Conservation (phyloP, 2,329 filamentous ascomycete species). For the Botryotinia globosa region DNA sequence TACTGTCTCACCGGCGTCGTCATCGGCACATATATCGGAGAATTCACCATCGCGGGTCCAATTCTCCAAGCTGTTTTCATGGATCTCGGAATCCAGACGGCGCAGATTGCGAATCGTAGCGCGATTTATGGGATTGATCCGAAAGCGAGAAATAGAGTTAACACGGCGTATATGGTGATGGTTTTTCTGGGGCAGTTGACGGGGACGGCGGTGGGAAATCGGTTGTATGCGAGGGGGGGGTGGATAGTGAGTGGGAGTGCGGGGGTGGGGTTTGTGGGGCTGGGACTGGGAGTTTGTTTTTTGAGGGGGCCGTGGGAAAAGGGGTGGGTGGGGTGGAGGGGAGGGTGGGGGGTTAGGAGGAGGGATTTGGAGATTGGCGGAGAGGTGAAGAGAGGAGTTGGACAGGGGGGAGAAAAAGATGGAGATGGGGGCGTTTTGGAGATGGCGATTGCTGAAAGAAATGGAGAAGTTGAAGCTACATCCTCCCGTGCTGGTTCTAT, state of each 20-base stretch:
- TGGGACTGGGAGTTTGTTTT: conserved; percentile 47
- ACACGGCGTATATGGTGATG: conserved; percentile 78
- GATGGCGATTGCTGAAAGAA: neutral
- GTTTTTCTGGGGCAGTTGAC: conserved; percentile 77
- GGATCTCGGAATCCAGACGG: conserved; percentile 70
- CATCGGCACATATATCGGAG: conserved; percentile 67
- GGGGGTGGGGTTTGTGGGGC: conserved; percentile 53
- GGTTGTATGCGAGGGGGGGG: conserved; percentile 53
- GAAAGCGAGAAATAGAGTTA: conserved; percentile 69
- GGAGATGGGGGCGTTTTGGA: conserved; percentile 11
- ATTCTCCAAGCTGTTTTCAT: conserved; percentile 68
- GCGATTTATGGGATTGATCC: conserved; percentile 70
- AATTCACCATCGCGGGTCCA: conserved; percentile 65
- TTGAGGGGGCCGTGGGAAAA: conserved; percentile 54
- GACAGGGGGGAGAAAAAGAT: neutral
- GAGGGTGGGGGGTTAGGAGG: conserved; percentile 38
- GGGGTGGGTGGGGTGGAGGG: conserved; percentile 59
- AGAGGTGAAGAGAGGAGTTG: neutral
- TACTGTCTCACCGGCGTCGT: conserved; percentile 60
- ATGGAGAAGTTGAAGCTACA: neutral
- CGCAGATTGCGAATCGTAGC: conserved; percentile 69
- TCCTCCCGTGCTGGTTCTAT: neutral
- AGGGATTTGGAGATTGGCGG: conserved; percentile 25
- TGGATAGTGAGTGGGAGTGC: conserved; percentile 57
- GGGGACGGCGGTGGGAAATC: conserved; percentile 59